These are phyloP conservation scores for Leccinum rimulosum DNA, from an alignment of 768 basidiomycete genomes.

Conservation along the genomic window DNA sequence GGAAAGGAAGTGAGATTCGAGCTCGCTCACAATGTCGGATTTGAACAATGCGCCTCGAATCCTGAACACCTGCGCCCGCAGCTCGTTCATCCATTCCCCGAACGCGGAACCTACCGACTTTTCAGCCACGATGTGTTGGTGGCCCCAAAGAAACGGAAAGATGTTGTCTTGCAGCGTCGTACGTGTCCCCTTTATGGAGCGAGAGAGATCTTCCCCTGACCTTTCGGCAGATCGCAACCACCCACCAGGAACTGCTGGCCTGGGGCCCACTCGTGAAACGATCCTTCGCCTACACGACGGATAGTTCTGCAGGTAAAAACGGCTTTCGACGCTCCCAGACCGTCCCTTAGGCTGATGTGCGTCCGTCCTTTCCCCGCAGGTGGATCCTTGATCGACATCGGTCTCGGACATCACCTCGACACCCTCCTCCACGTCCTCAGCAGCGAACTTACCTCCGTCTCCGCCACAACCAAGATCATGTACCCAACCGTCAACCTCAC, in stretches of 20 bases:
- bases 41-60: slow-evolving; percentile 5
- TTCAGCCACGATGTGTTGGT: slow-evolving; percentile 3
- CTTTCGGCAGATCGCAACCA: not conserved
- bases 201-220: not conserved
- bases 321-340: not conserved
- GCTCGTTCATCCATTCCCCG: slow-evolving; percentile 1
- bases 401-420: slow-evolving; percentile 5
- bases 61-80: slow-evolving; percentile 5
- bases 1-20: not conserved
- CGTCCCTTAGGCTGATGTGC: not conserved
- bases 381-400: slow-evolving; percentile 3
- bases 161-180: slow-evolving; percentile 12
- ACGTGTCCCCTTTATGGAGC: not conserved
- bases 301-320: not conserved
- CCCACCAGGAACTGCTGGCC: not conserved
- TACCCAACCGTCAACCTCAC: slow-evolving; percentile 5
- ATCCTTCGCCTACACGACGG: not conserved
- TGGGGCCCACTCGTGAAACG: slow-evolving; percentile 6
- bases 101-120: slow-evolving; percentile 6
- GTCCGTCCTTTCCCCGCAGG: not conserved
- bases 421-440: slow-evolving; percentile 9
- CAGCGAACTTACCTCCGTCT: slow-evolving; percentile 3
- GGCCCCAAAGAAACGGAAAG: slow-evolving; percentile 8
- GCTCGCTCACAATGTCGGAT: slow-evolving; percentile 4
- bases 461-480: slow-evolving; percentile 1